phyloP scores from a whole-genome alignment of 805 yeast genomes.

The Barnettozyma populi region DNA sequence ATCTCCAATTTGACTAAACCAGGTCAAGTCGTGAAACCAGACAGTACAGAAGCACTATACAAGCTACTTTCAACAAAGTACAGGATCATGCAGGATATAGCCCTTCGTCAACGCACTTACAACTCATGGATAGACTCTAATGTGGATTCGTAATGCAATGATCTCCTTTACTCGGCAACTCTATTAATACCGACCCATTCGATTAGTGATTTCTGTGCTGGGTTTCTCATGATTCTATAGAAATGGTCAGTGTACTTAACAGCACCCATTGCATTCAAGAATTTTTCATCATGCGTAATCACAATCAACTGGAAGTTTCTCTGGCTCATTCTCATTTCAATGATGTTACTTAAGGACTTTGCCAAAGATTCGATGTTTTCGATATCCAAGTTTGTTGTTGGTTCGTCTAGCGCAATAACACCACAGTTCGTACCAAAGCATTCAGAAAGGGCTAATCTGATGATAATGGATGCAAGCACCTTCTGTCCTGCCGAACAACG shows the following conservation, averaged over 20 bases:
- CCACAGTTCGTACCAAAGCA: conserved; percentile 95
- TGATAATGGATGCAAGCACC: conserved; percentile 86
- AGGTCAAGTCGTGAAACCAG: not conserved
- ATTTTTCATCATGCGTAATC: conserved; percentile 94
- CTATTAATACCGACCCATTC: conserved; percentile 44
- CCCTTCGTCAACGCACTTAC: conserved; percentile 29
- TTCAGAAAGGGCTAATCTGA: conserved; percentile 88
- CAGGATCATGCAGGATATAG: conserved; percentile 31
- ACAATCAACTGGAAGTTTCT: conserved; percentile 90
- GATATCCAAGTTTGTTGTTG: conserved; percentile 90
- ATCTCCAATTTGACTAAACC: conserved; percentile 9
- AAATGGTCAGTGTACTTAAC: conserved; percentile 81
- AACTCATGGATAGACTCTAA: conserved; percentile 19
- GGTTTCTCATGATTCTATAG: conserved; percentile 75
- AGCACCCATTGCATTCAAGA: conserved; percentile 80
- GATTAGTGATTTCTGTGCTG: conserved; percentile 74
- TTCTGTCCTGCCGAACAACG: conserved; percentile 98
- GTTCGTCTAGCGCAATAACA: conserved; percentile 93
- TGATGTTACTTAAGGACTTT: conserved; percentile 65
- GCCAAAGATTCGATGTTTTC: conserved; percentile 90
- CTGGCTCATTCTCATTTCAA: conserved; percentile 69
- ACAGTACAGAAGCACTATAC: conserved; percentile 6
- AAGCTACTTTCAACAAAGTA: conserved; percentile 23
- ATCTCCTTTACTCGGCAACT: conserved; percentile 24
- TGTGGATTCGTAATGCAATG: not conserved